A percentile compares a stretch with the other conserved stretches of the same genome.
These are phyloP conservation scores for Sphagnum fallax DNA, from an alignment of 228 moss, liverwort and hornwort genomes.

Conservation along the genomic window DNA sequence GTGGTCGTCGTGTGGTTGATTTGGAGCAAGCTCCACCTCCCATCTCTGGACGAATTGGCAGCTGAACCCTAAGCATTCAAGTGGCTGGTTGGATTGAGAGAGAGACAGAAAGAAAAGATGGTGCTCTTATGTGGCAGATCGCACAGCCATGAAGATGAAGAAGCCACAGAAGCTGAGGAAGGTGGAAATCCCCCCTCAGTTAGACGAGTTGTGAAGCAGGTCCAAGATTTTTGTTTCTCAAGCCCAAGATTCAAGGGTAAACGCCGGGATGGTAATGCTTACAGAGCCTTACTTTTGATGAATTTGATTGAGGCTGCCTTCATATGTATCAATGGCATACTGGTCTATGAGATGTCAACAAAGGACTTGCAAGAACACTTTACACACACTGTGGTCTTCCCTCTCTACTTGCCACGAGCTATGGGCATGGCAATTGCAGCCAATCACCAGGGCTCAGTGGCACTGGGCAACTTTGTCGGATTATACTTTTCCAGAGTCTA, in stretches of 20 bases:
- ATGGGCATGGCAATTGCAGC: slow-evolving; percentile 35
- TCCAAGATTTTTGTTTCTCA: slow-evolving; percentile 21
- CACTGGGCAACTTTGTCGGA: slow-evolving; percentile 29
- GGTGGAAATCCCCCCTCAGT: no score
- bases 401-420: slow-evolving; percentile 53
- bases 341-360: slow-evolving; percentile 37
- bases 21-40: no score
- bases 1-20: no score
- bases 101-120: no score
- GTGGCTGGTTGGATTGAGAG: no score
- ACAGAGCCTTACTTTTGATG: slow-evolving; percentile 10
- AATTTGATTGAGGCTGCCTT: slow-evolving; percentile 24
- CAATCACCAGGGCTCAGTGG: slow-evolving; percentile 19
- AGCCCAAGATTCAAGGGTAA: slow-evolving; percentile 14
- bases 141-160: no score
- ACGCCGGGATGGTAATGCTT: slow-evolving; percentile 12
- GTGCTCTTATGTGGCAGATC: no score
- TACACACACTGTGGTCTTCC: slow-evolving; percentile 33
- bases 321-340: slow-evolving; percentile 19
- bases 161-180: no score
- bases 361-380: slow-evolving; percentile 15
- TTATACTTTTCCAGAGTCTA: slow-evolving; percentile 33
- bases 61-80: no score
- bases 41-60: no score
- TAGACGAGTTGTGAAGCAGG: background rate